Evolutionary conservation across 2,329 filamentous ascomycete species (phyloP).

Genomic region (Hypoxylon sp.): DNA sequence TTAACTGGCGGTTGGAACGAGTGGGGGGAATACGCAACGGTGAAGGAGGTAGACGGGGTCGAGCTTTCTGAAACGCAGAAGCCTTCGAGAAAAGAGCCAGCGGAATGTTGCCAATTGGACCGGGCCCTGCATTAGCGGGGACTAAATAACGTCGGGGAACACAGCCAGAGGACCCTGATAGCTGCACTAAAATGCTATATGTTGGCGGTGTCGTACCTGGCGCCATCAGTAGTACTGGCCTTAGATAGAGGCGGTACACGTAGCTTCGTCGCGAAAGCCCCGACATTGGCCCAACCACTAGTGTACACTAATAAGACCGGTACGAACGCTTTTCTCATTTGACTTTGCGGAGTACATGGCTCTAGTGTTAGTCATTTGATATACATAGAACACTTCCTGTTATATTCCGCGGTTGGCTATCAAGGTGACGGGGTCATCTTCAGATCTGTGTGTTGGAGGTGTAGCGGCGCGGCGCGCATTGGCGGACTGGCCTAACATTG

Average conservation of each 20-base stretch:
- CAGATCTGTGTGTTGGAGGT: slow-evolving; percentile 32
- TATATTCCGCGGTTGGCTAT: slow-evolving; percentile 16
- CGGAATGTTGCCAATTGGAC: slow-evolving; percentile 47
- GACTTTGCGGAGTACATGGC: slow-evolving; percentile 39
- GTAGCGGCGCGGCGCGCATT: slow-evolving; percentile 34
- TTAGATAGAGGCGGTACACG: slow-evolving; percentile 32
- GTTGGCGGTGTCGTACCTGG: slow-evolving; percentile 11
- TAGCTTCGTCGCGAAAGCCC: slow-evolving; percentile 15
- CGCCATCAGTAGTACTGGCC: slow-evolving; percentile 23
- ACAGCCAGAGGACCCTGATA: slow-evolving; percentile 28
- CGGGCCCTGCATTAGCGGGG: slow-evolving; percentile 48
- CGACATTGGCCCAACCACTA: slow-evolving; percentile 23
- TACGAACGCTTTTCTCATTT: slow-evolving; percentile 26
- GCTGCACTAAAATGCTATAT: slow-evolving; percentile 8
- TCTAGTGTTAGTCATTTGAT: slow-evolving; percentile 17
- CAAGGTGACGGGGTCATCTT: slow-evolving; percentile 12
- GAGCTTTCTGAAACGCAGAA: slow-evolving; percentile 47
- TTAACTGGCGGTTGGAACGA: slow-evolving; percentile 24
- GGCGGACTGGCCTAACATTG: slow-evolving; percentile 18
- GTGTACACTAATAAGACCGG: slow-evolving; percentile 34
- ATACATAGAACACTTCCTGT: slow-evolving; percentile 12
- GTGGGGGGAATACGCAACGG: slow-evolving; percentile 40
- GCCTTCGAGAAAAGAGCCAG: slow-evolving; percentile 50
- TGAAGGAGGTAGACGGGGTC: background rate
- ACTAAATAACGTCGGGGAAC: slow-evolving; percentile 50